Base-by-base conservation (phyloP, 495 filamentous ascomycete species). In the Aspergillus nanangensis region DNA sequence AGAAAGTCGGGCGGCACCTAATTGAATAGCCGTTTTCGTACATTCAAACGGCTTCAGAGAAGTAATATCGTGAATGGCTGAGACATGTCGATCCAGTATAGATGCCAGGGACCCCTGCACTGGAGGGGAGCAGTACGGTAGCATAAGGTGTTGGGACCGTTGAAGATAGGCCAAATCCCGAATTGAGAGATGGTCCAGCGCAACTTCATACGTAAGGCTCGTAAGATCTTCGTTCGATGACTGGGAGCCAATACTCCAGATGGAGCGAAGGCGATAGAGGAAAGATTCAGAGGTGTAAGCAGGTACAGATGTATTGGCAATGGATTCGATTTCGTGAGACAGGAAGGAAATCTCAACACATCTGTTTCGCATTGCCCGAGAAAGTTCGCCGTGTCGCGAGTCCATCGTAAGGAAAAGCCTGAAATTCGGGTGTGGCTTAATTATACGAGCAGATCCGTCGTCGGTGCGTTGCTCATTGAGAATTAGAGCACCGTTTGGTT, bases 391-490 rank as follows among this genome's bases (percentile, higher is more conserved):
- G 64, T 95, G 84, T 19, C 82, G 82, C 35, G 94, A 84, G 63
- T 99, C 92, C 74, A 95, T 87, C 3, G 91, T 97, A 51, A 99
- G 64, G 66, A 99, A 97, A 9, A 99, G 75, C 44, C 94, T 79
- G 63, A 97, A 99, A 37, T 87, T 79, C 0, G 86, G 79, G 71
- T 96, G 91, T 3, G 92, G 89, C 41, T 67, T 77, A 33, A 99
- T 78, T 20, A 93, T 66, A 44, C 84, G 80, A 27, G 91, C 84
- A 48, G 87, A 84, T 13, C 93, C 94, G 61, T 92, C 82, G 15
- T 82, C 77, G 24, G 78, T 84, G 44, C 83, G 84, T 62, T 97
- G 90, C 56, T 97, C 94, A 53, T 95, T 96, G 51, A 99, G 83
- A 55, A 84, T 88, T 15, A 99, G 72, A 41, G 78, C 77, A 8